Conservation (phyloP, 2,329 filamentous ascomycete genomes). For the Clonostachys solani region DNA sequence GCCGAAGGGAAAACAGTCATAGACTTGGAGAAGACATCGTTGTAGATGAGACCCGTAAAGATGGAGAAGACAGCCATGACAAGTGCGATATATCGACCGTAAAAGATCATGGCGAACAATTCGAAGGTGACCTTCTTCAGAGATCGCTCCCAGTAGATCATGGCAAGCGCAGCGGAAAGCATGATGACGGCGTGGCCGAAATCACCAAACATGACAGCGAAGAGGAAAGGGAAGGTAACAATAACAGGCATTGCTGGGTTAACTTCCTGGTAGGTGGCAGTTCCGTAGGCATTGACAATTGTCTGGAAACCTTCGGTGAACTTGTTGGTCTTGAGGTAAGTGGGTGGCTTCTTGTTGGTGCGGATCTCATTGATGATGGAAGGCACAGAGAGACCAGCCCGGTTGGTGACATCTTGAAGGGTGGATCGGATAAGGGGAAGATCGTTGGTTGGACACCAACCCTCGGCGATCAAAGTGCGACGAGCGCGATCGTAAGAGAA, state of each 20-base stretch:
- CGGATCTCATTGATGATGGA: slow-evolving; percentile 98
- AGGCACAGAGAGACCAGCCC: slow-evolving; percentile 91
- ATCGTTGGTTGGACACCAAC: slow-evolving; percentile 93
- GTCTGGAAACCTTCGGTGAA: slow-evolving; percentile 98
- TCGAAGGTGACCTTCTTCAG: slow-evolving; percentile 92
- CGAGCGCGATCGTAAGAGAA: slow-evolving; percentile 96
- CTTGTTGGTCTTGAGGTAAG: slow-evolving; percentile 96
- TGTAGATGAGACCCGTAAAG: slow-evolving; percentile 96
- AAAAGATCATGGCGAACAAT: slow-evolving; percentile 97
- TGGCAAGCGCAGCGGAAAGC: slow-evolving; percentile 74
- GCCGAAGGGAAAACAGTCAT: slow-evolving; percentile 85
- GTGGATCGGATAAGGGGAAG: slow-evolving; percentile 87
- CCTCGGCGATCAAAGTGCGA: slow-evolving; percentile 95
- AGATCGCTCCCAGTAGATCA: slow-evolving; percentile 96
- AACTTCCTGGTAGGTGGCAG: slow-evolving; percentile 93
- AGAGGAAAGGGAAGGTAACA: slow-evolving; percentile 98
- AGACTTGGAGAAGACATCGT: slow-evolving; percentile 93
- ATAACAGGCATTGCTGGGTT: slow-evolving; percentile 95
- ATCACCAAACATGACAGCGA: slow-evolving; percentile 99
- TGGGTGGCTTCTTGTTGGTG: slow-evolving; percentile 95
- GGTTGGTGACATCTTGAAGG: slow-evolving; percentile 92
- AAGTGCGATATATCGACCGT: slow-evolving; percentile 95
- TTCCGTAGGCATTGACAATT: slow-evolving; percentile 98
- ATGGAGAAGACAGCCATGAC: slow-evolving; percentile 98
- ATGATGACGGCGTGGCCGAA: slow-evolving; percentile 92